phyloP scores from a whole-genome alignment of 2,329 filamentous ascomycete species.

The Cordyceps farinosa region DNA sequence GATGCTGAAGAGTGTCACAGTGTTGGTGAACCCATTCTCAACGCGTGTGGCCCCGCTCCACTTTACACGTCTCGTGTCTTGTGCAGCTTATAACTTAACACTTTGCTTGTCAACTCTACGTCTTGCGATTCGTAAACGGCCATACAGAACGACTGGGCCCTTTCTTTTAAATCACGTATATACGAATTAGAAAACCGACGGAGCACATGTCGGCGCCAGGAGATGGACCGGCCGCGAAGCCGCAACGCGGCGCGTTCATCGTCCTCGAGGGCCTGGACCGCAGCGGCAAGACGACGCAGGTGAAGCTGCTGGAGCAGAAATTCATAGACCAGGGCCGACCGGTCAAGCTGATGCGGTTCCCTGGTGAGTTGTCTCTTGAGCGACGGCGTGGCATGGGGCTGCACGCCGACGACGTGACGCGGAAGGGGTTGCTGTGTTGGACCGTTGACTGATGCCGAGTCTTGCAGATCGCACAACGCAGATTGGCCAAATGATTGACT shows the following conservation, averaged over 20 bases:
- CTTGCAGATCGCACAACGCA: conserved; percentile 70
- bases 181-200: neutral
- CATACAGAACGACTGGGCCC: neutral
- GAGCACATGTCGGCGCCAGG: neutral
- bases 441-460: neutral
- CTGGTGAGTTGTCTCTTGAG: conserved; percentile 40
- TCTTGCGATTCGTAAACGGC: neutral
- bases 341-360: conserved; percentile 55
- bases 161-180: no score
- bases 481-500: conserved; percentile 83
- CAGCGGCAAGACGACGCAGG: conserved; percentile 91
- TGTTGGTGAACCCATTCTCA: neutral
- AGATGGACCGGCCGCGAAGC: neutral
- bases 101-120: neutral
- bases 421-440: neutral
- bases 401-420: no score
- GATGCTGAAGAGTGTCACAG: neutral
- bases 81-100: neutral
- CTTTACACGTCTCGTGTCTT: conserved; percentile 4
- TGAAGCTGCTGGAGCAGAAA: conserved; percentile 60
- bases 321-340: conserved; percentile 46
- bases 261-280: conserved; percentile 87
- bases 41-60: neutral
- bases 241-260: conserved; percentile 66
- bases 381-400: no score